Conservation (phyloP, 2,329 filamentous ascomycete species). For the Sporothrix curviconia region DNA sequence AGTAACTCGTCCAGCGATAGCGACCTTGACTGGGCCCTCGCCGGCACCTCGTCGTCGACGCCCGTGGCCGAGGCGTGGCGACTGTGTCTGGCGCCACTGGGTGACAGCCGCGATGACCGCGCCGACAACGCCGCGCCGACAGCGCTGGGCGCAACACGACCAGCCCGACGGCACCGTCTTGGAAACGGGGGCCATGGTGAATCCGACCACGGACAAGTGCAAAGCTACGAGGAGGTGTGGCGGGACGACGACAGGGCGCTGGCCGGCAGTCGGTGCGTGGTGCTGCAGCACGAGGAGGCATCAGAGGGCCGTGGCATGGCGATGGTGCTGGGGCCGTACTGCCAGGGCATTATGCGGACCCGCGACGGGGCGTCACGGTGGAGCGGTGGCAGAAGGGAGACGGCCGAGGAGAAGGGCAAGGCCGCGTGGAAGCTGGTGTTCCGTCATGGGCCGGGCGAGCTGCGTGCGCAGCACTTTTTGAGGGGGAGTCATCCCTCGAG, state of each 20-base stretch:
- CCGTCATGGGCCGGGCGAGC: constrained; percentile 10
- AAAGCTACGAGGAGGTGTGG: constrained; percentile 64
- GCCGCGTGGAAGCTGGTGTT: constrained; percentile 2
- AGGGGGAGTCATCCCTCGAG: too few species aligned
- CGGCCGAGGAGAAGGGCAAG: neutral
- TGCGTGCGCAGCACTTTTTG: too few species aligned
- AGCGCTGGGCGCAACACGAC: constrained; percentile 50
- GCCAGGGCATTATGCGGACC: constrained; percentile 49
- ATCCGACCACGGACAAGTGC: constrained; percentile 44
- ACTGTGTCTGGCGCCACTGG: constrained; percentile 51
- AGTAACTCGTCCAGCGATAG: constrained; percentile 12
- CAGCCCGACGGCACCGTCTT: constrained; percentile 37
- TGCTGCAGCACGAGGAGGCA: constrained; percentile 35
- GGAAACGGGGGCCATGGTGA: constrained; percentile 55
- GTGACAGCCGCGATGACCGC: constrained; percentile 49
- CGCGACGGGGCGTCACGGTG: constrained; percentile 35
- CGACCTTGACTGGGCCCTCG: constrained; percentile 59
- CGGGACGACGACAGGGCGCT: constrained; percentile 28
- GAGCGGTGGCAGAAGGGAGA: constrained; percentile 49
- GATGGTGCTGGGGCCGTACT: constrained; percentile 46
- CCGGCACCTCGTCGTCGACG: constrained; percentile 43
- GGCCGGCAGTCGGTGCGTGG: constrained; percentile 25
- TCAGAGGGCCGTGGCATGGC: constrained; percentile 40
- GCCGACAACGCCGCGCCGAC: constrained; percentile 30
- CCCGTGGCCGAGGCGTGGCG: constrained; percentile 15